phyloP scores from a whole-genome alignment of 2,329 filamentous ascomycete genomes.

The Clonostachys byssicola region DNA sequence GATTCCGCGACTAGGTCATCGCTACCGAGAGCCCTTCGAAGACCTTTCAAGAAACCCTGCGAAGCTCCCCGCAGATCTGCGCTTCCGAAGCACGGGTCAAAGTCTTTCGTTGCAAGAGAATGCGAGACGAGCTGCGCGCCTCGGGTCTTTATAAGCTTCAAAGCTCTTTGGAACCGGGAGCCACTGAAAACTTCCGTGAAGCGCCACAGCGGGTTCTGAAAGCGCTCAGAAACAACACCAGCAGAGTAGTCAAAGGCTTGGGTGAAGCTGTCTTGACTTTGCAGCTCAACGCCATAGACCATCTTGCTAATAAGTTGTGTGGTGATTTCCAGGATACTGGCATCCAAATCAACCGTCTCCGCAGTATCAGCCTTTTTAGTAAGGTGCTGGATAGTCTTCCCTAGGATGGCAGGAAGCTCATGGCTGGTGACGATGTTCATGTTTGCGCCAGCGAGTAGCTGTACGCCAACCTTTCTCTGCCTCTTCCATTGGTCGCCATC shows the following conservation, averaged over 20 bases:
- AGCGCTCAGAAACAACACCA: conserved; percentile 53
- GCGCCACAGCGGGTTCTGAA: conserved; percentile 62
- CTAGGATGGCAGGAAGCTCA: conserved; percentile 50
- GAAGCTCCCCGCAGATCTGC: neutral
- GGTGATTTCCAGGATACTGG: conserved; percentile 59
- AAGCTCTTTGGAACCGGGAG: conserved; percentile 38
- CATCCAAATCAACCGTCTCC: conserved; percentile 47
- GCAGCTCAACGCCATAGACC: conserved; percentile 68
- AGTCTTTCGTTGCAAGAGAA: conserved; percentile 37
- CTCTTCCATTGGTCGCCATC: conserved; percentile 60
- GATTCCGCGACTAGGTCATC: conserved; percentile 57
- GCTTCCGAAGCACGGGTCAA: neutral
- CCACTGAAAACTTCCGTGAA: conserved; percentile 53
- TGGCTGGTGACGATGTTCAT: conserved; percentile 52
- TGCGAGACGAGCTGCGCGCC: conserved; percentile 53
- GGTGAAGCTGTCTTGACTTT: conserved; percentile 55
- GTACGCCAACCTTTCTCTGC: conserved; percentile 57
- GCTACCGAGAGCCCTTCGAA: conserved; percentile 52
- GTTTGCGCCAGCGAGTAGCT: conserved; percentile 55
- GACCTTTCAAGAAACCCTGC: conserved; percentile 50
- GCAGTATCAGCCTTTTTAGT: conserved; percentile 7
- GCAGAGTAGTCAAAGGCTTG: conserved; percentile 59
- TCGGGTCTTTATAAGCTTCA: conserved; percentile 47
- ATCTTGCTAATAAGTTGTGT: conserved; percentile 64
- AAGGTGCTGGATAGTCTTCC: conserved; percentile 33